Conservation (phyloP, 805 yeast genomes). For the Debaryomyces tyrocola region DNA sequence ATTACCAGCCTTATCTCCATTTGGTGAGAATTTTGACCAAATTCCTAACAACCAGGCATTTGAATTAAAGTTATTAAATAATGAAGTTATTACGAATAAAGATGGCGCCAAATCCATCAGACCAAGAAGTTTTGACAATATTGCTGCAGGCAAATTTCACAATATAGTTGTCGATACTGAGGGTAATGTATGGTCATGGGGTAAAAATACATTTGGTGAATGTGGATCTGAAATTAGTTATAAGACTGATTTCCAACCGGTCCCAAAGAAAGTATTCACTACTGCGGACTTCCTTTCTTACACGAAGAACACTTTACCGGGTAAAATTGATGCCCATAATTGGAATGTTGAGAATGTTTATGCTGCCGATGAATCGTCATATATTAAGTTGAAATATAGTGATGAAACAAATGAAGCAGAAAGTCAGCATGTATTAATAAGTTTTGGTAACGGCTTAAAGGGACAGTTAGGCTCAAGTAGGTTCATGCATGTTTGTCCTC, state of each 20-base stretch:
- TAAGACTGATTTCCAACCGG: constrained; percentile 65
- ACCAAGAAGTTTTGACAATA: constrained; percentile 50
- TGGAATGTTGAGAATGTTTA: constrained; percentile 53
- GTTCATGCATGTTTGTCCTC: constrained; percentile 68
- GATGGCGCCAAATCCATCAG: constrained; percentile 20
- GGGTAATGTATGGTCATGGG: constrained; percentile 85
- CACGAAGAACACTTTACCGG: constrained; percentile 31
- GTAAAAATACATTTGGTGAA: constrained; percentile 83
- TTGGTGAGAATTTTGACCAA: constrained; percentile 33
- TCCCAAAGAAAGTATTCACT: constrained; percentile 52
- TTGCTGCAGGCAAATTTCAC: constrained; percentile 76
- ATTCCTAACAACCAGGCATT: constrained; percentile 27
- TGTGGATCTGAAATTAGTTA: constrained; percentile 68
- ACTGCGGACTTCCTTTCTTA: constrained; percentile 11
- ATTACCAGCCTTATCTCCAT: constrained; percentile 68
- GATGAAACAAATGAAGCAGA: constrained; percentile 15
- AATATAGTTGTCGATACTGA: constrained; percentile 64
- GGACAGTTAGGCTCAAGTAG: constrained; percentile 87
- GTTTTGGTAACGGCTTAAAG: constrained; percentile 81
- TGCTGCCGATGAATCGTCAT: constrained; percentile 68
- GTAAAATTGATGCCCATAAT: constrained; percentile 29
- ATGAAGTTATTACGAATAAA: constrained; percentile 28
- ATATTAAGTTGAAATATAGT: constrained; percentile 24
- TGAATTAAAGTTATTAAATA: constrained; percentile 60
- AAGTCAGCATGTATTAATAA: constrained; percentile 35